Evolutionary conservation across 768 basidiomycete genomes (phyloP).

Genomic region (Pleurotus cornucopiae): DNA sequence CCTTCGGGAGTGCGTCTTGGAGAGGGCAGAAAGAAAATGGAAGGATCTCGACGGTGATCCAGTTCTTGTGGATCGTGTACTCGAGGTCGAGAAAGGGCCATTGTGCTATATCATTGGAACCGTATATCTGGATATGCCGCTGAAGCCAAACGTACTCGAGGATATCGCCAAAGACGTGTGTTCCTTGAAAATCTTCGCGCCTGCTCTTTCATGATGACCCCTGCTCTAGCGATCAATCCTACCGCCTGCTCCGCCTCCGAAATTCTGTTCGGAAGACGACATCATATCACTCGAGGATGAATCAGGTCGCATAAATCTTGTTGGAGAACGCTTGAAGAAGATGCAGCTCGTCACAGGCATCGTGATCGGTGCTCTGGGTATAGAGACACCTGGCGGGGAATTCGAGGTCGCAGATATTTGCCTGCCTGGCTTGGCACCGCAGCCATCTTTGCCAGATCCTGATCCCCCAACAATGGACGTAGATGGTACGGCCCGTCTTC

Average conservation of each 20-base stretch:
- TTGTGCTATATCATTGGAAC: slow-evolving; percentile 93
- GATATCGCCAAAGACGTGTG: slow-evolving; percentile 91
- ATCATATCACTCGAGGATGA: slow-evolving; percentile 92
- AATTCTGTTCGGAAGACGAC: slow-evolving; percentile 77
- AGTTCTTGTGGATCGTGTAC: slow-evolving; percentile 67
- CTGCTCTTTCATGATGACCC: slow-evolving; percentile 1
- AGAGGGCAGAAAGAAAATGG: slow-evolving; percentile 38
- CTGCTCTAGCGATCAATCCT: slow-evolving; percentile 76
- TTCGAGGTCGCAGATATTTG: slow-evolving; percentile 93
- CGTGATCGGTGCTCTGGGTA: slow-evolving; percentile 84
- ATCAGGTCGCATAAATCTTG: slow-evolving; percentile 85
- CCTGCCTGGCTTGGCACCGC: slow-evolving; percentile 77
- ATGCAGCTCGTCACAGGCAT: slow-evolving; percentile 84
- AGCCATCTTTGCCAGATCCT: slow-evolving; percentile 24
- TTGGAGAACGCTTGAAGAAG: slow-evolving; percentile 64
- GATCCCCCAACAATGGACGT: slow-evolving; percentile 55
- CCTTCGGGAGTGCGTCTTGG: slow-evolving; percentile 37
- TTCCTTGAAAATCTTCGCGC: slow-evolving; percentile 12
- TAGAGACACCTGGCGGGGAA: slow-evolving; percentile 85
- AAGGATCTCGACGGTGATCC: slow-evolving; percentile 48
- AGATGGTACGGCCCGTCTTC: slow-evolving; percentile 46
- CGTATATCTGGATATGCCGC: slow-evolving; percentile 97
- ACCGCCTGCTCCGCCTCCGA: slow-evolving; percentile 69
- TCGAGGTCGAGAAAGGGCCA: slow-evolving; percentile 81
- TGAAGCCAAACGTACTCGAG: slow-evolving; percentile 97